Conservation (phyloP, 169 alveolate species). For the Plasmodium vinckei region DNA sequence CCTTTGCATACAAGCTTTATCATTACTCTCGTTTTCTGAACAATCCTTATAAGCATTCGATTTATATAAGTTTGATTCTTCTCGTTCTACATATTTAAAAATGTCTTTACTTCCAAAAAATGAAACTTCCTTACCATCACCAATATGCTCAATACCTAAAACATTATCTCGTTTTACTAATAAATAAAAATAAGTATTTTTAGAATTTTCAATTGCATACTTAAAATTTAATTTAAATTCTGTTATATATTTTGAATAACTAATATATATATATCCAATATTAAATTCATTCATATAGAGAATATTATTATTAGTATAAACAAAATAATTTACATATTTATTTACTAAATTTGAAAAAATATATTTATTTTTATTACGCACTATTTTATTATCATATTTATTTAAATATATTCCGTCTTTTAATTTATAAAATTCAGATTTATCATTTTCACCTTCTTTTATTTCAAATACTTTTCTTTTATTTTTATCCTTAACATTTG, state of each 20-base stretch:
- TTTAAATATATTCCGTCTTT: conserved; percentile 45
- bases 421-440: conserved; percentile 20
- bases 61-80: neutral
- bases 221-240: conserved; percentile 40
- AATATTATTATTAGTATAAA: conserved; percentile 23
- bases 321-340: conserved; percentile 47
- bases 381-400: conserved; percentile 36
- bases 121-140: neutral
- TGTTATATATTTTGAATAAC: conserved; percentile 28
- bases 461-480: conserved; percentile 9
- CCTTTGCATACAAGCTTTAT: neutral
- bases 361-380: conserved; percentile 16
- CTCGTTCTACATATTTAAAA: conserved; percentile 3
- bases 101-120: conserved; percentile 5
- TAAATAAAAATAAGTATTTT: conserved; percentile 17
- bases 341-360: neutral
- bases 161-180: conserved; percentile 25
- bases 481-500: conserved; percentile 6
- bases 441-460: conserved; percentile 13
- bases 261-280: conserved; percentile 35
- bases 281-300: conserved; percentile 47
- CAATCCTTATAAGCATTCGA: neutral
- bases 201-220: conserved; percentile 11
- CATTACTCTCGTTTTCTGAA: neutral
- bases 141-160: conserved; percentile 3